Evolutionary conservation across 2,329 filamentous ascomycete species (phyloP), one percentile per base, ranked within the genome.

Genomic region (Talaromyces sp.): DNA sequence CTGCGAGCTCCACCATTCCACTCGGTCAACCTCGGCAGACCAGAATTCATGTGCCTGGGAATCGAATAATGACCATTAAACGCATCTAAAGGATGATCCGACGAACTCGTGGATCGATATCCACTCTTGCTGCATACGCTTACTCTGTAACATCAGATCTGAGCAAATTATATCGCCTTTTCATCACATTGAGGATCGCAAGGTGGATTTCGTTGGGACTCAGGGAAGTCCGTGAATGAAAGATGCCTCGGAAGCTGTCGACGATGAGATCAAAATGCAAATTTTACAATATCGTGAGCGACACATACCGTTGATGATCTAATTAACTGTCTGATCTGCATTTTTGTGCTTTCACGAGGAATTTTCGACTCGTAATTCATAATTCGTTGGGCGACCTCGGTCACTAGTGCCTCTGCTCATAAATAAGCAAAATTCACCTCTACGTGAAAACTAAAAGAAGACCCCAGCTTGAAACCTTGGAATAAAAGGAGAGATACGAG

Each of bases 351-450:
- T 58, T 58, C 56, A 58, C 56, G 18, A 44, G 56, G 56, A 44
- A 25, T 25, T 12, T 33, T 46, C 5, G 12, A 21, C 23, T 2
- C 18, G 12, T 42, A 23, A 21, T 16, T 18, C 8, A 28, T 9
- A 46, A 31, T 44, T 58, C 33, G 56, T 58, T 58, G 56, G 21
- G 37, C 3, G 55, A 48, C 44, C 44, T 48, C 44, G 56, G 56
- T 44, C 40, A 58, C 23, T 18, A 40, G 23, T 11, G 28, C 16
- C 9, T 21, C 28, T 31, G 25, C 16, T 52, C 28, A 35, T 35
- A 52, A 33, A 25, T 21, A 33, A 46, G 44, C 8, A 25, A 14
- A n/a, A 14, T 21, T 12, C 4, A 18, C 16, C 2, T 33, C 16
- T 21, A 12, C 12, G 8, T 21, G 12, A 21, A 33, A 18, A 12